Conservation (phyloP, 2,329 filamentous ascomycete species). For the Rhytidhysteron rufulum region DNA sequence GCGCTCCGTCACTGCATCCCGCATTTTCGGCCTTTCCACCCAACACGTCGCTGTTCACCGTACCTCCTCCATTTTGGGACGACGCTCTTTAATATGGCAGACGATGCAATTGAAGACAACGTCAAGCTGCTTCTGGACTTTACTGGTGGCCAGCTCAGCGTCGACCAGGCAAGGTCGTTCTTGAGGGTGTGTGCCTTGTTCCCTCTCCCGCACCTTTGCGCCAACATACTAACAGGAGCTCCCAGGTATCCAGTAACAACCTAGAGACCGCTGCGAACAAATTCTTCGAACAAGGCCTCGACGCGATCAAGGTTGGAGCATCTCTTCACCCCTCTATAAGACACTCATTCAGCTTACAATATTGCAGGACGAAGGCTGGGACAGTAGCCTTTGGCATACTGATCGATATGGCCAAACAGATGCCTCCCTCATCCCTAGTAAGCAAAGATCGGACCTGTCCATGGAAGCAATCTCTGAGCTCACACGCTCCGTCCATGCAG, state of each 20-base stretch:
- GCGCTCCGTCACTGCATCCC: too few species aligned
- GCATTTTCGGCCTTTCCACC: constrained; percentile 7
- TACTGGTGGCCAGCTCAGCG: neutral
- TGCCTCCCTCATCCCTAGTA: constrained; percentile 22
- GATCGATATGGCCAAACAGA: constrained; percentile 27
- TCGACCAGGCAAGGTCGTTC: neutral
- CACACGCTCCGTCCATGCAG: too few species aligned
- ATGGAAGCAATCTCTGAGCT: too few species aligned
- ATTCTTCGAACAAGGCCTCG: constrained; percentile 12
- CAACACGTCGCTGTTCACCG: neutral
- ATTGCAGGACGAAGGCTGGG: constrained; percentile 23
- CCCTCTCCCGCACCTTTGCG: neutral
- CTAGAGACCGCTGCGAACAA: constrained; percentile 21
- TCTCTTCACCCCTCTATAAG: too few species aligned
- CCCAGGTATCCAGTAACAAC: constrained; percentile 21
- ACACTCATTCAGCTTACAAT: too few species aligned
- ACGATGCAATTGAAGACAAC: neutral
- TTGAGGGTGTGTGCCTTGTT: neutral
- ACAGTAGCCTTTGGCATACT: constrained; percentile 25
- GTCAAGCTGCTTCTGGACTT: neutral
- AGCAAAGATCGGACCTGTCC: constrained; percentile 15
- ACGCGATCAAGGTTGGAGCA: constrained; percentile 7
- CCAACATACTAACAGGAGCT: neutral
- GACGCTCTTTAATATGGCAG: too few species aligned
- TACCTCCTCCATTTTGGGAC: too few species aligned